Evolutionary conservation across 2,329 filamentous ascomycete species (phyloP).

Genomic region (Trichophyton mentagrophytes): DNA sequence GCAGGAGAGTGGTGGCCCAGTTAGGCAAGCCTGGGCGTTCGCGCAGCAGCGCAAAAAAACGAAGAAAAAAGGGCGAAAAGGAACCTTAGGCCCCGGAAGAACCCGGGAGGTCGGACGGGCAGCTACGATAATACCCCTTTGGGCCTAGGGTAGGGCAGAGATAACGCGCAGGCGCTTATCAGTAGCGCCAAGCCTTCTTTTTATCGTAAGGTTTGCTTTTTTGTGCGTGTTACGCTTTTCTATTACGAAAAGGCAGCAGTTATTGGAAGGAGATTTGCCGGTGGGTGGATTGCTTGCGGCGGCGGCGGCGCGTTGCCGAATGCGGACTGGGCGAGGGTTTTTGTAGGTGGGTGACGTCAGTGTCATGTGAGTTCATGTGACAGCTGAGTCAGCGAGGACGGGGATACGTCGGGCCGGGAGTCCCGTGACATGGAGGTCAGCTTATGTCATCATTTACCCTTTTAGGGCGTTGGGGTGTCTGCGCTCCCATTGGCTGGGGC

Average conservation of each 20-base stretch:
- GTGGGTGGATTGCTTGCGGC: no score
- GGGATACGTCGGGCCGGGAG: background rate
- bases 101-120: background rate
- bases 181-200: background rate
- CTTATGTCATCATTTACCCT: no score
- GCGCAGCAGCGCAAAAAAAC: background rate
- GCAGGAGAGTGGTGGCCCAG: background rate
- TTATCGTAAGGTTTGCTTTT: background rate
- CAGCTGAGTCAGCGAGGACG: background rate
- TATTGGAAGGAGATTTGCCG: no score
- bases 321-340: no score
- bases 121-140: slow-evolving; percentile 1
- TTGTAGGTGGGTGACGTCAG: background rate
- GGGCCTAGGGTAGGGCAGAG: background rate
- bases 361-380: background rate
- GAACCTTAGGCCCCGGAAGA: background rate
- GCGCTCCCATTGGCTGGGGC: no score
- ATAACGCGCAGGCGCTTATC: background rate
- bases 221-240: no score
- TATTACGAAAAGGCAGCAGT: no score
- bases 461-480: no score
- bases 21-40: background rate
- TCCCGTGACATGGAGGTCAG: background rate
- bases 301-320: no score
- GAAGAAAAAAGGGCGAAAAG: background rate